Conservation (phyloP, 371 early-diverging fungal species). For the Mortierella sp. region DNA sequence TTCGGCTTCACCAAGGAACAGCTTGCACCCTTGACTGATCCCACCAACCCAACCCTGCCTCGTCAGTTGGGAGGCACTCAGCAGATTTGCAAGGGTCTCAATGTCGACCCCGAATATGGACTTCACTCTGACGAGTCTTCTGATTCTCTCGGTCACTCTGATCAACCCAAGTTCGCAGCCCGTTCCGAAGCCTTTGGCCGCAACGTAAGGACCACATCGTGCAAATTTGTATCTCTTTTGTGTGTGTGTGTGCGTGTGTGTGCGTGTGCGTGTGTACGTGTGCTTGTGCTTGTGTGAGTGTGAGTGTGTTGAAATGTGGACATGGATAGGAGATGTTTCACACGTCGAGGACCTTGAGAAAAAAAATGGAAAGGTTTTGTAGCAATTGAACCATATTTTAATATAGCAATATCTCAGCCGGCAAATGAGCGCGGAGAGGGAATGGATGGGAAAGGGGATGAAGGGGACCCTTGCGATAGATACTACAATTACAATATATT, state of each 20-base stretch:
- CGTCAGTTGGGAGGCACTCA: constrained; percentile 75
- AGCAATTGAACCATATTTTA: neutral
- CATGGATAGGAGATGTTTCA: neutral
- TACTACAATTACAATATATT: no score
- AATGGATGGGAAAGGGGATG: neutral
- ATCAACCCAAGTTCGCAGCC: constrained; percentile 64
- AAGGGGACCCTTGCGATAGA: neutral
- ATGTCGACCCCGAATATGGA: constrained; percentile 73
- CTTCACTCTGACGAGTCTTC: constrained; percentile 74
- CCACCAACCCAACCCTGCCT: constrained; percentile 75
- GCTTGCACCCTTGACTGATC: constrained; percentile 68
- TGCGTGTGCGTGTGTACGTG: neutral
- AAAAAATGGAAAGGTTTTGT: neutral
- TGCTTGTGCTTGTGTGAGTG: neutral
- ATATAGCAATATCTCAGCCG: neutral
- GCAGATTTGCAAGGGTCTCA: constrained; percentile 69
- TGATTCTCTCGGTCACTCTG: constrained; percentile 30
- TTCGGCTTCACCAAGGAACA: constrained; percentile 28
- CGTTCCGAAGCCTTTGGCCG: constrained; percentile 80
- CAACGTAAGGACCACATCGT: constrained; percentile 47
- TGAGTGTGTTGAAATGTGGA: neutral
- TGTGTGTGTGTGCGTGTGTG: neutral
- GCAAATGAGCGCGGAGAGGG: neutral
- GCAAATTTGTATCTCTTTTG: neutral
- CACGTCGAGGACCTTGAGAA: neutral